phyloP scores from a whole-genome alignment of 306 rosid genomes.

The Prunus davidiana region DNA sequence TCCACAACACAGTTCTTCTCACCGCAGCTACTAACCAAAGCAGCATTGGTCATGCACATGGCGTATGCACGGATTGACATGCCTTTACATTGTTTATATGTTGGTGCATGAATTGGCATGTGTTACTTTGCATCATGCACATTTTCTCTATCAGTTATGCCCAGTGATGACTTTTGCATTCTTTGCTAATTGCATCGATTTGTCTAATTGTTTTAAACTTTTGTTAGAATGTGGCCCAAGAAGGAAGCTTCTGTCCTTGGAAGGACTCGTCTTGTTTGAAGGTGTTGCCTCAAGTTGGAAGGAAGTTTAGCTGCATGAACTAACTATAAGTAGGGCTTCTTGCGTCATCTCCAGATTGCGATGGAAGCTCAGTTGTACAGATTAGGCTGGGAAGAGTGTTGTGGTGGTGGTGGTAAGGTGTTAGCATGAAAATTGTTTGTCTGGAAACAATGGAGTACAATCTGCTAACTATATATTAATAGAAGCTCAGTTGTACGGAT shows the following conservation, averaged over 20 bases:
- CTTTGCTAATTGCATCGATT: background rate
- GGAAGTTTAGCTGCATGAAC: background rate
- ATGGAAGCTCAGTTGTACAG: background rate
- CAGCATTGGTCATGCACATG: background rate
- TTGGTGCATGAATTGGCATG: background rate
- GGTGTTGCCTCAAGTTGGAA: background rate
- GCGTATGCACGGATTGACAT: background rate
- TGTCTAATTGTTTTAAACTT: conserved; percentile 13
- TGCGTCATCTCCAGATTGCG: background rate
- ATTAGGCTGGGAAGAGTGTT: background rate
- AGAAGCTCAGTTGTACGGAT: no score
- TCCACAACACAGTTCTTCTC: no score
- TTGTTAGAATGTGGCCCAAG: conserved; percentile 43
- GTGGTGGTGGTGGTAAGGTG: background rate
- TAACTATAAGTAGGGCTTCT: background rate
- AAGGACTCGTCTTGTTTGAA: conserved; percentile 40
- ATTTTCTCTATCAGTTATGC: background rate
- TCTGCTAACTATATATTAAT: background rate
- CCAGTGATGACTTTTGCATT: background rate
- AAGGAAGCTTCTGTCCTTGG: conserved; percentile 64
- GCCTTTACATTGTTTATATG: background rate
- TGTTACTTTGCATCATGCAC: background rate
- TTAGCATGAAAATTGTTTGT: background rate
- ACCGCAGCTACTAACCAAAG: no score
- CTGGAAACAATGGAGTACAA: background rate